Percentiles rank a stretch among this genome's conserved stretches.
Evolutionary conservation across 2,329 filamentous ascomycete species (phyloP).

Genomic region (Hortaea werneckii): DNA sequence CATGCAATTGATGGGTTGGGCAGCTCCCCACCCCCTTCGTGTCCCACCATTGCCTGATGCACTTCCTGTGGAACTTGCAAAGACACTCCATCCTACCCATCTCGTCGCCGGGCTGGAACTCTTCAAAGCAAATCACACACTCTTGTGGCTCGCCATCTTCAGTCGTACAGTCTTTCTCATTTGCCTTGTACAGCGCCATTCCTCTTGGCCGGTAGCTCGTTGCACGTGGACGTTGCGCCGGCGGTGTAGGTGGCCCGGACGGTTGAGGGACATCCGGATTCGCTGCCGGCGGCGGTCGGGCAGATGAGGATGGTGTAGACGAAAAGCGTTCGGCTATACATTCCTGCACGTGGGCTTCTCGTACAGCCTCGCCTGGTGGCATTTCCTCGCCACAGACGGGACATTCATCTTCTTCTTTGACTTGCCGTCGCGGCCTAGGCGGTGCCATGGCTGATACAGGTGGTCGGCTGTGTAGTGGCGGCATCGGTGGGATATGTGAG

Average conservation of each 20-base stretch:
- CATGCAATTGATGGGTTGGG: slow-evolving; percentile 47
- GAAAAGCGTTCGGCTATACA: slow-evolving; percentile 22
- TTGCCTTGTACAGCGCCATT: slow-evolving; percentile 46
- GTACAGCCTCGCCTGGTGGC: slow-evolving; percentile 41
- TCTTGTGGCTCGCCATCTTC: slow-evolving; percentile 42
- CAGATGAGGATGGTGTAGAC: slow-evolving; percentile 6
- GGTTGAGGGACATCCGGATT: slow-evolving; percentile 8
- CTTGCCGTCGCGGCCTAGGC: slow-evolving; percentile 15
- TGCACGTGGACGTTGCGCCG: slow-evolving; percentile 12
- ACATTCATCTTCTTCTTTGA: slow-evolving; percentile 64
- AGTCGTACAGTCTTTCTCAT: slow-evolving; percentile 53
- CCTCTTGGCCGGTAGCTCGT: slow-evolving; percentile 26
- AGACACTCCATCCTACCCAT: slow-evolving; percentile 52
- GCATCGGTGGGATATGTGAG: slow-evolving; percentile 1
- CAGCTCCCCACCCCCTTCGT: slow-evolving; percentile 46
- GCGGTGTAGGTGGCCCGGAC: slow-evolving; percentile 2
- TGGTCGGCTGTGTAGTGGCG: neutral
- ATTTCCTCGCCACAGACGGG: slow-evolving; percentile 66
- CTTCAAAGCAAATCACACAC: slow-evolving; percentile 56
- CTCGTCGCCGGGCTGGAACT: slow-evolving; percentile 50
- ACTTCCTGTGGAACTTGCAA: slow-evolving; percentile 53
- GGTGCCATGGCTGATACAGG: slow-evolving; percentile 1
- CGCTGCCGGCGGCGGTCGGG: slow-evolving; percentile 4
- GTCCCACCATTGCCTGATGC: slow-evolving; percentile 52
- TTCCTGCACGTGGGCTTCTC: slow-evolving; percentile 35